Base-by-base conservation (phyloP, 768 basidiomycete species). In the Russula sp. region DNA sequence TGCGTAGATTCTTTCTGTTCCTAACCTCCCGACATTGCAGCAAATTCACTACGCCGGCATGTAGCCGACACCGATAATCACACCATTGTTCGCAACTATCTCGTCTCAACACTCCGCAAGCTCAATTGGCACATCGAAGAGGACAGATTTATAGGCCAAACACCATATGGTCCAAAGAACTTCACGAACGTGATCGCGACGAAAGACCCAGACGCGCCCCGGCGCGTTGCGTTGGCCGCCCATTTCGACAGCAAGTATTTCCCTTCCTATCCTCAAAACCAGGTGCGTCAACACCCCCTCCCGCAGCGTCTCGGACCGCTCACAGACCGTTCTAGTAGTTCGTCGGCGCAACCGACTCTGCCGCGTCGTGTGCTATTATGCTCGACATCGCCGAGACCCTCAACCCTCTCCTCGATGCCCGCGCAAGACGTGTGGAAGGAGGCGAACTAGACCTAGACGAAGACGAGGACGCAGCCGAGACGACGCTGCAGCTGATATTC, bases 151-250 rank as follows among this genome's bases (percentile, higher is more conserved):
- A 82, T 77, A 6, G 87, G 79, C 55, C 70, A 75, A 18, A 98
- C 97, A 1, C 97, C 97, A 0, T 82, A 89, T 66, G 97, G 96
- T 4, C 70, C 72, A 37, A 91, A 84, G 69, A 77, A 77, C 44
- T 96, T 99, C 72, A 87, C 85, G 14, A 99, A 99, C 75, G 79
- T 98, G 55, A 87, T 98, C 66, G 96, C 94, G 37, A 98, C 97
- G 11, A 97, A 97, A 72, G 89, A 98, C 71, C 90, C 91, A n/a
- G 73, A 76, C 18, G 95, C 97, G 0, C 77, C 87, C 1, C 76
- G 91, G 50, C 86, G 91, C 64, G 79, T 99, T 39, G 79, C 96
- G 16, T 73, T 99, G n/a, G 80, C 97, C 6, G 97, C 95, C 6
- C 95, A 98, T 71, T 94, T 86, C 68, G 95, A 98, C 73, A 92